Evolutionary conservation across 805 yeast genomes (phyloP).

Genomic region (Geotrichum ghanense): DNA sequence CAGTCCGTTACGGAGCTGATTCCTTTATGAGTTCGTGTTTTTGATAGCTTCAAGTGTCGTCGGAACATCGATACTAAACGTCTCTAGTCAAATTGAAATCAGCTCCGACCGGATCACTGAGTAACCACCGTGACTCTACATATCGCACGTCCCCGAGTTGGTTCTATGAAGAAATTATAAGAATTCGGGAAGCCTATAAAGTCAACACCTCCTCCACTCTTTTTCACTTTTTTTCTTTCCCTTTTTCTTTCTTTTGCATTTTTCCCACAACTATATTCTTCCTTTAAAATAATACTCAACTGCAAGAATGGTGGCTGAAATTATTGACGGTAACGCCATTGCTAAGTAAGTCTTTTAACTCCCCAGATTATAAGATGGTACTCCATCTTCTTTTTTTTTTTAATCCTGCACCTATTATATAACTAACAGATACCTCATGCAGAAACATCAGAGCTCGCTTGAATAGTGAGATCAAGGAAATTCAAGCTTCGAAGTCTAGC

Average conservation of each 20-base stretch:
- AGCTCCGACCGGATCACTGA: too few relatives aligned
- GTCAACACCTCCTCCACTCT: background rate
- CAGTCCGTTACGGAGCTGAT: too few relatives aligned
- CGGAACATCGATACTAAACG: too few relatives aligned
- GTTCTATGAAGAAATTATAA: too few relatives aligned
- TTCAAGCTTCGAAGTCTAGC: conserved; percentile 32
- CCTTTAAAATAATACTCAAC: too few relatives aligned
- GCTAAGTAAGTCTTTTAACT: conserved; percentile 34
- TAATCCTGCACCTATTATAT: background rate
- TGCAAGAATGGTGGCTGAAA: conserved; percentile 13
- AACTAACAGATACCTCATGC: background rate
- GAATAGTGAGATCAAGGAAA: conserved; percentile 36
- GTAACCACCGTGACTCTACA: too few relatives aligned
- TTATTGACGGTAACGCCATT: conserved; percentile 52
- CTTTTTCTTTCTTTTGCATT: background rate
- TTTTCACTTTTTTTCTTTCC: too few relatives aligned
- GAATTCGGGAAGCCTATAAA: background rate
- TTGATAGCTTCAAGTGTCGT: too few relatives aligned
- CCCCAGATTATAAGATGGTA: background rate
- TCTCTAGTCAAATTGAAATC: too few relatives aligned
- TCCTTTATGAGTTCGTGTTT: too few relatives aligned
- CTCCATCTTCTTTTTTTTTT: background rate
- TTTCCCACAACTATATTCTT: background rate
- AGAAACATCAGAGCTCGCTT: conserved; percentile 37
- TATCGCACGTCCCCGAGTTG: too few relatives aligned